Evolutionary conservation across 2,329 filamentous ascomycete species (phyloP).

Genomic region (Penicillium frequentans): DNA sequence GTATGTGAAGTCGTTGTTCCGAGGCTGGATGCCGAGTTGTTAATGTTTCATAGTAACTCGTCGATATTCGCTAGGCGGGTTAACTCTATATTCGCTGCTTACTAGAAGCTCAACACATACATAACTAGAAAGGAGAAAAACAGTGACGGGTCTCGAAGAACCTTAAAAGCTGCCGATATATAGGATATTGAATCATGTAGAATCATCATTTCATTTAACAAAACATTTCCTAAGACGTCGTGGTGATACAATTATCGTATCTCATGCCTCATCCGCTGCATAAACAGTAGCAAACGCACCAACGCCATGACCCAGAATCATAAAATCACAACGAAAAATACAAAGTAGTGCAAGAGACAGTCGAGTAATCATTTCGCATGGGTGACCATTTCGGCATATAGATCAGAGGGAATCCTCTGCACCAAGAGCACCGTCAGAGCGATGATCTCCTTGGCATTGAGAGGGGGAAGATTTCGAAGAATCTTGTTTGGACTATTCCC

Average conservation of each 20-base stretch:
- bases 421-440: conserved; percentile 82
- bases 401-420: conserved; percentile 82
- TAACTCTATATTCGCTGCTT: too few species aligned
- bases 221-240: conserved; percentile 13
- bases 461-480: conserved; percentile 78
- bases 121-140: too few species aligned
- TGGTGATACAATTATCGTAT: conserved; percentile 12
- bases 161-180: too few species aligned
- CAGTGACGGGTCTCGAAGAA: too few species aligned
- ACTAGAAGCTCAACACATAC: too few species aligned
- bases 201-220: conserved; percentile 24
- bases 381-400: conserved; percentile 85
- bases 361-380: conserved; percentile 62
- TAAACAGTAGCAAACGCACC: neutral
- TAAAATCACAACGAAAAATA: neutral
- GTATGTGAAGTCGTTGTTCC: too few species aligned
- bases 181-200: neutral
- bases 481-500: conserved; percentile 79
- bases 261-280: conserved; percentile 13
- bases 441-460: conserved; percentile 82
- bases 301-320: conserved; percentile 4
- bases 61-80: too few species aligned
- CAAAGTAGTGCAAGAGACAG: neutral
- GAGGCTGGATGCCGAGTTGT: too few species aligned
- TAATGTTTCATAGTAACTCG: too few species aligned